Percentiles rank a stretch among this genome's conserved stretches.
Conservation (phyloP, 164 flowering plant genomes). For the Magnolia officinalis region DNA sequence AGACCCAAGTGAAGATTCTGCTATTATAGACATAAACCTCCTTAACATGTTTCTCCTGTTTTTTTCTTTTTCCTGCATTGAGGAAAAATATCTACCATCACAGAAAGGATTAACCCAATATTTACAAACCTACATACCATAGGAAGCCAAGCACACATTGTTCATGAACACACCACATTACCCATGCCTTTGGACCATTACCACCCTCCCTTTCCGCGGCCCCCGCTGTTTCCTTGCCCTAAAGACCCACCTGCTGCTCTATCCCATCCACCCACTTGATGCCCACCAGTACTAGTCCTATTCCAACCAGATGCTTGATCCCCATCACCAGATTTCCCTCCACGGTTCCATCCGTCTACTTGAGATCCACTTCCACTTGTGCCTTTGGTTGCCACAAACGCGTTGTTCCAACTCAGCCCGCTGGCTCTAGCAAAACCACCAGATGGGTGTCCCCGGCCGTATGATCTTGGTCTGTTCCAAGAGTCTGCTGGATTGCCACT, state of each 20-base stretch:
- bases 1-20: too few relatives aligned
- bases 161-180: too few relatives aligned
- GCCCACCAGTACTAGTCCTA: neutral
- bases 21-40: too few relatives aligned
- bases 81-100: too few relatives aligned
- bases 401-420: neutral
- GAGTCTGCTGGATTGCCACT: neutral
- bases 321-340: neutral
- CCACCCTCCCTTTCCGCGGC: conserved; percentile 13
- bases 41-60: too few relatives aligned
- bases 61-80: too few relatives aligned
- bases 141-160: too few relatives aligned
- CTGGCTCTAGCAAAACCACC: neutral
- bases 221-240: too few relatives aligned
- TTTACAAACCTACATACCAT: too few relatives aligned
- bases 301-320: conserved; percentile 10
- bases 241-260: conserved; percentile 8
- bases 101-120: too few relatives aligned
- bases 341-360: neutral
- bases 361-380: neutral
- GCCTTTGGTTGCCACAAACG: neutral
- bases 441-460: neutral
- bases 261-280: conserved; percentile 1
- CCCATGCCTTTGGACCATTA: neutral
- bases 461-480: too few relatives aligned